A percentile compares a stretch with the other conserved stretches of the same genome.
Evolutionary conservation across 2,329 filamentous ascomycete species (phyloP).

Genomic region (Fusarium nodosum): DNA sequence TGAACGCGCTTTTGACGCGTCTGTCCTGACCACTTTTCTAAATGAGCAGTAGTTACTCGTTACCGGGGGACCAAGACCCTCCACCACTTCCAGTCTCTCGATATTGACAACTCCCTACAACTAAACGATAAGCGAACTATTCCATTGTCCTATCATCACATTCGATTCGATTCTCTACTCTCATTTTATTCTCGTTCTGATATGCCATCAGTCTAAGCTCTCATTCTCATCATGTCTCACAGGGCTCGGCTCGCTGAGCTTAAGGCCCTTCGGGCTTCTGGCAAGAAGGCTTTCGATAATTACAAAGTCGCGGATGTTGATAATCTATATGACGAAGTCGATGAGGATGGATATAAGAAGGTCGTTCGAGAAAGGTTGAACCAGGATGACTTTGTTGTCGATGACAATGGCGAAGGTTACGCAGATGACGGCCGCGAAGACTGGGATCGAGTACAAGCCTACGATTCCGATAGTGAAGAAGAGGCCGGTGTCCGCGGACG

Average conservation of each 20-base stretch:
- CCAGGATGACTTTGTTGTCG: conserved; percentile 97
- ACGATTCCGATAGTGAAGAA: conserved; percentile 80
- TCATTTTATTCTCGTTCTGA: conserved; percentile 20
- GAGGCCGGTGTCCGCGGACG: conserved; percentile 59
- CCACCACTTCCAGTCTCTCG: conserved; percentile 19
- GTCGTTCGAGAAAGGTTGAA: conserved; percentile 90
- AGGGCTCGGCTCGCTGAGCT: conserved; percentile 79
- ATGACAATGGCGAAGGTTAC: conserved; percentile 97
- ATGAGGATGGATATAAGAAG: conserved; percentile 97
- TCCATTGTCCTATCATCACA: not conserved
- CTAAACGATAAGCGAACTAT: conserved; percentile 1
- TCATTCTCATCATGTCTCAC: conserved; percentile 54
- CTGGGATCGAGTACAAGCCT: conserved; percentile 80
- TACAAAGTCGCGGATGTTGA: conserved; percentile 90
- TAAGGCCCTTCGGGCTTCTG: conserved; percentile 83
- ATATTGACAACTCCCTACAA: conserved; percentile 22
- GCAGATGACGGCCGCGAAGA: conserved; percentile 97
- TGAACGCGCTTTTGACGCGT: conserved; percentile 39
- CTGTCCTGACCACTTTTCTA: conserved; percentile 40
- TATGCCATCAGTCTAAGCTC: conserved; percentile 43
- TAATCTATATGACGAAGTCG: conserved; percentile 93
- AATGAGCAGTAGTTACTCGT: conserved; percentile 32
- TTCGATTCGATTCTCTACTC: not conserved
- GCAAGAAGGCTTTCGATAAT: conserved; percentile 89
- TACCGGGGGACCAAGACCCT: conserved; percentile 40